Evolutionary conservation across 352 stramenopile species (phyloP).

Genomic region (Peronospora destructor): DNA sequence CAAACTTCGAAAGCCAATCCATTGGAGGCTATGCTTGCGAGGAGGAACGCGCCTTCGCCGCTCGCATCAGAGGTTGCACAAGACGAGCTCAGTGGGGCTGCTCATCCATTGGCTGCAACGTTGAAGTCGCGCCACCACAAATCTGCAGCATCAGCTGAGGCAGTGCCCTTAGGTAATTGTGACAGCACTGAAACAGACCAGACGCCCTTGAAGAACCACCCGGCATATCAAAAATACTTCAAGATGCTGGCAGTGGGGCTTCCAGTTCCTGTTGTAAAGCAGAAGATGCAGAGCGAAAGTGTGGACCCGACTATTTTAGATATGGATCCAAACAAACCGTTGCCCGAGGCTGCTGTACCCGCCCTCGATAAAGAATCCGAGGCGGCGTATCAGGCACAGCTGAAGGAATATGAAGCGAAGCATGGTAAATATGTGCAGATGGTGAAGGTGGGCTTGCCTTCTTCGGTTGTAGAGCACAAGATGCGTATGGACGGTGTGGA

Average conservation of each 20-base stretch:
- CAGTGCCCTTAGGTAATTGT: neutral
- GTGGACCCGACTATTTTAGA: slow-evolving; percentile 59
- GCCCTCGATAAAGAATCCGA: slow-evolving; percentile 35
- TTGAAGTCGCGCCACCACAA: slow-evolving; percentile 30
- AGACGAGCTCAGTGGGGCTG: slow-evolving; percentile 9
- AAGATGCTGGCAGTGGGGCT: slow-evolving; percentile 79
- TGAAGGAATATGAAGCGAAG: slow-evolving; percentile 66
- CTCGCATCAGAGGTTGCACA: neutral
- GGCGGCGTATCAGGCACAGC: slow-evolving; percentile 36
- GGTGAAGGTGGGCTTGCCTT: slow-evolving; percentile 70
- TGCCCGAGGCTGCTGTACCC: slow-evolving; percentile 21
- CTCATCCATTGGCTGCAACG: slow-evolving; percentile 37
- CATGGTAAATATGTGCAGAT: slow-evolving; percentile 69
- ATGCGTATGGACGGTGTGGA: slow-evolving; percentile 79
- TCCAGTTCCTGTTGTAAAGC: slow-evolving; percentile 53
- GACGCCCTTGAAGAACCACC: slow-evolving; percentile 54
- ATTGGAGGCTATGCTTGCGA: slow-evolving; percentile 39
- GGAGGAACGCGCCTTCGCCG: slow-evolving; percentile 14
- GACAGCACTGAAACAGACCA: slow-evolving; percentile 19
- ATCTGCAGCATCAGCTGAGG: slow-evolving; percentile 7
- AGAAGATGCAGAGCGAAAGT: slow-evolving; percentile 68
- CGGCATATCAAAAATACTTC: slow-evolving; percentile 70
- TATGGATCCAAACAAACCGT: slow-evolving; percentile 49
- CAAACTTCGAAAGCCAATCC: slow-evolving; percentile 29
- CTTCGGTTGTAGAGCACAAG: slow-evolving; percentile 68